Conservation (phyloP, 2,329 filamentous ascomycete genomes). For the Fusarium nanum region DNA sequence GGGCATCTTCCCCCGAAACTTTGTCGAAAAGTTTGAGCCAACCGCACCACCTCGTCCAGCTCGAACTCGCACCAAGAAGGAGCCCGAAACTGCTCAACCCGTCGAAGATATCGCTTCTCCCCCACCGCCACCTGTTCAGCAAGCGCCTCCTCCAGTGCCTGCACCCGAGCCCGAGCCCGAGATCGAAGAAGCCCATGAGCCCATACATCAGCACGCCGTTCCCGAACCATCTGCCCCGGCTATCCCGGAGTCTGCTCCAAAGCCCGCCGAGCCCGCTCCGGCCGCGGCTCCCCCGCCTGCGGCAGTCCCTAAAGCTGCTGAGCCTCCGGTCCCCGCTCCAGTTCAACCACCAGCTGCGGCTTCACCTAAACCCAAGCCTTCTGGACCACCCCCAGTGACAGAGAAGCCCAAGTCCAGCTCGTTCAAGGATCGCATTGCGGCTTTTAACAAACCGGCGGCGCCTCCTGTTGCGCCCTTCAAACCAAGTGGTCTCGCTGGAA, state of each 20-base stretch:
- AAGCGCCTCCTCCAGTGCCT: conserved; percentile 49
- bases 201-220: conserved; percentile 49
- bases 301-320: conserved; percentile 50
- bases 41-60: conserved; percentile 87
- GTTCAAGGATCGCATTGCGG: conserved; percentile 95
- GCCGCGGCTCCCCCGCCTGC: conserved; percentile 41
- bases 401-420: conserved; percentile 82
- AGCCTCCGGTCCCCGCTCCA: conserved; percentile 45
- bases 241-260: conserved; percentile 44
- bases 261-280: conserved; percentile 52
- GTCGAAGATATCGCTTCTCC: conserved; percentile 53
- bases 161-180: conserved; percentile 55
- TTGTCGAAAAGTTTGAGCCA: conserved; percentile 96
- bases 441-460: conserved; percentile 91
- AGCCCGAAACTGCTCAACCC: conserved; percentile 51
- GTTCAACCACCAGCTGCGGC: conserved; percentile 47
- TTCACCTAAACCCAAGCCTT: conserved; percentile 56
- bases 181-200: conserved; percentile 51
- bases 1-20: conserved; percentile 95
- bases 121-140: conserved; percentile 49
- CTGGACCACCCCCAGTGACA: conserved; percentile 72
- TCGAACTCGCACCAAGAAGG: conserved; percentile 76
- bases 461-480: conserved; percentile 92
- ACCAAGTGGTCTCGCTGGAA: conserved; percentile 69
- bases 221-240: conserved; percentile 51